A percentile compares a stretch with the other conserved stretches of the same genome.
phyloP scores from a whole-genome alignment of 495 filamentous ascomycete genomes.

The Aspergillus sclerotioniger region DNA sequence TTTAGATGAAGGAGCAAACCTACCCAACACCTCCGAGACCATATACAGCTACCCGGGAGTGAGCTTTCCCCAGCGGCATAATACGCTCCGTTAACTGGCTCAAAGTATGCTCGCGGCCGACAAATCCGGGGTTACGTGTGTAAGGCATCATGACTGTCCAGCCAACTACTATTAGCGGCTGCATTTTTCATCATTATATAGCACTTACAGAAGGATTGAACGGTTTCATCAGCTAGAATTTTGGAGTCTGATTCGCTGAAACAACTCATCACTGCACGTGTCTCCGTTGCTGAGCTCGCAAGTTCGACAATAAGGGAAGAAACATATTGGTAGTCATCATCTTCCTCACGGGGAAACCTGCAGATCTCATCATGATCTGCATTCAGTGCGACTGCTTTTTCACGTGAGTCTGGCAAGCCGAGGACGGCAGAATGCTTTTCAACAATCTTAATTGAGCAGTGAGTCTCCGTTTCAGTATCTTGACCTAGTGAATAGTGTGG shows the following conservation, averaged over 20 bases:
- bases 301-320: slow-evolving; percentile 11
- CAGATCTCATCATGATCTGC: slow-evolving; percentile 29
- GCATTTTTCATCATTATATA: not conserved
- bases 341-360: slow-evolving; percentile 22
- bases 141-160: slow-evolving; percentile 8
- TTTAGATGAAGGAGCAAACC: not conserved
- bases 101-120: slow-evolving; percentile 7
- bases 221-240: not conserved
- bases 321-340: slow-evolving; percentile 27
- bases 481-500: not conserved
- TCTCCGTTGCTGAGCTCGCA: slow-evolving; percentile 9
- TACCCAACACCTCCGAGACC: slow-evolving; percentile 33
- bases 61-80: slow-evolving; percentile 1
- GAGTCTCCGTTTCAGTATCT: not conserved
- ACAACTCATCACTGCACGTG: not conserved
- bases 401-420: slow-evolving; percentile 23
- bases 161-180: not conserved
- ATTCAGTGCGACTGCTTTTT: slow-evolving; percentile 23
- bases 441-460: slow-evolving; percentile 21
- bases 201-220: not conserved
- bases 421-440: slow-evolving; percentile 25
- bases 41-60: slow-evolving; percentile 23
- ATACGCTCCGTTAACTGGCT: slow-evolving; percentile 4
- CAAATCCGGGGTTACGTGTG: slow-evolving; percentile 8
- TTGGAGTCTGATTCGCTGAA: not conserved